phyloP scores from a whole-genome alignment of 768 basidiomycete genomes.

The Leccinum variicolor region DNA sequence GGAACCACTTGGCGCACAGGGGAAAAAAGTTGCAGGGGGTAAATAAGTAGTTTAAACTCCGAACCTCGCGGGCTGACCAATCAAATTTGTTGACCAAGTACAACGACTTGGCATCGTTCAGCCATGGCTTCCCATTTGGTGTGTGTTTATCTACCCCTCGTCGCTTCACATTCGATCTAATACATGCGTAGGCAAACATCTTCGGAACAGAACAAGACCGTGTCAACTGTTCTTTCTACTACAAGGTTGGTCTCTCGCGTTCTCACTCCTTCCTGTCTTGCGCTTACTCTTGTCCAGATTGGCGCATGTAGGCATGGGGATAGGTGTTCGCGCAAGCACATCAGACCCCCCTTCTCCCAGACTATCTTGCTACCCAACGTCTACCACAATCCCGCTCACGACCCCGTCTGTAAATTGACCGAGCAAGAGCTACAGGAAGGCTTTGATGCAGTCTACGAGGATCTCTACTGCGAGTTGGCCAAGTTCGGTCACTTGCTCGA shows the following conservation, averaged over 20 bases:
- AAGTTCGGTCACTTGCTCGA: conserved; percentile 96
- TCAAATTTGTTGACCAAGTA: conserved; percentile 6
- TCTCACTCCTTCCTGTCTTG: background rate
- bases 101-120: background rate
- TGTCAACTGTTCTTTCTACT: conserved; percentile 99
- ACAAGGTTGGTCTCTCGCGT: conserved; percentile 60
- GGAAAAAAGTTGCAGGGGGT: no score
- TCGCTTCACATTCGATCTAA: background rate
- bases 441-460: conserved; percentile 92
- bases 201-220: conserved; percentile 94
- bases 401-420: conserved; percentile 82
- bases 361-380: conserved; percentile 96
- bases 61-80: conserved; percentile 20
- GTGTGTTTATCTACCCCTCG: conserved; percentile 6
- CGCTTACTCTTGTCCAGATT: conserved; percentile 52
- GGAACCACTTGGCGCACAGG: background rate
- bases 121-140: conserved; percentile 77
- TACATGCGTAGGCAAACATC: conserved; percentile 71
- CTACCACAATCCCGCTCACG: conserved; percentile 96
- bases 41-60: conserved; percentile 12
- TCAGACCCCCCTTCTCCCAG: conserved; percentile 95
- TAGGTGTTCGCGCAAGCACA: conserved; percentile 97
- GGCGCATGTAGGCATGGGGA: conserved; percentile 99
- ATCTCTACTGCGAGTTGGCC: conserved; percentile 89
- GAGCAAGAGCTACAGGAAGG: conserved; percentile 89